Base-by-base conservation (phyloP, 441 rosid genomes). In the Populus hybrid region DNA sequence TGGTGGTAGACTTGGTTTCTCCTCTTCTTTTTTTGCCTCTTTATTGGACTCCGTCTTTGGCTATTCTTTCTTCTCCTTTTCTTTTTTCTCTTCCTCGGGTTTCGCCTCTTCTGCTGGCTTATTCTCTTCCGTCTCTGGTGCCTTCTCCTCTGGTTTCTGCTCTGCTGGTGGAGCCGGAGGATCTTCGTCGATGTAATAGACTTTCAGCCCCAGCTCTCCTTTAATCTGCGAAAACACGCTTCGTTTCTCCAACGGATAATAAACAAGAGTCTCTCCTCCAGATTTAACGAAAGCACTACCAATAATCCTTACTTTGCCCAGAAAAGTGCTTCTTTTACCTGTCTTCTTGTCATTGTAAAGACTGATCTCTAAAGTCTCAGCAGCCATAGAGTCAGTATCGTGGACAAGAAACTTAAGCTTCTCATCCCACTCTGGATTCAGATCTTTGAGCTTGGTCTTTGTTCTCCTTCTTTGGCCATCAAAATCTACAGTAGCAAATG, bases 351-450 rank as follows among this genome's bases (percentile, higher is more conserved):
- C 97, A 46, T 91, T 91, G 70, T 89, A 91, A 14, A 93, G 88
- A 80, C 87, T 91, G 70, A 93, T 85, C 89, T 93, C 98, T 53
- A 91, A 78, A 7, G 88, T 86, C 84, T 93, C 95, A 0, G 84
- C 28, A 6, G 83, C 76, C 93, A 91, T 87, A 57, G 95, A 85
- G 0, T 89, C 94, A 0, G 28, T 57, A 24, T 90, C 92, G 72
- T 89, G 91, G 30, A 93, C 91, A 5, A 88, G 84, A 75, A 93
- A 93, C 85, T 93, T 95, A 28, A 91, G 83, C 81, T 79, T 87
- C 86, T 93, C 98, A 61, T 93, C 91, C 98, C 98, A 93, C 35
- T 88, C 88, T 0, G 98, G 98, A 82, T 93, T 93, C n/a, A 93
- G 89, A 82, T 93, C 98, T 76, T 90, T 76, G 82, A 84, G 85